These are phyloP conservation scores for Boechera retrofracta DNA, from an alignment of 345 rosid genomes.

Conservation along the genomic window DNA sequence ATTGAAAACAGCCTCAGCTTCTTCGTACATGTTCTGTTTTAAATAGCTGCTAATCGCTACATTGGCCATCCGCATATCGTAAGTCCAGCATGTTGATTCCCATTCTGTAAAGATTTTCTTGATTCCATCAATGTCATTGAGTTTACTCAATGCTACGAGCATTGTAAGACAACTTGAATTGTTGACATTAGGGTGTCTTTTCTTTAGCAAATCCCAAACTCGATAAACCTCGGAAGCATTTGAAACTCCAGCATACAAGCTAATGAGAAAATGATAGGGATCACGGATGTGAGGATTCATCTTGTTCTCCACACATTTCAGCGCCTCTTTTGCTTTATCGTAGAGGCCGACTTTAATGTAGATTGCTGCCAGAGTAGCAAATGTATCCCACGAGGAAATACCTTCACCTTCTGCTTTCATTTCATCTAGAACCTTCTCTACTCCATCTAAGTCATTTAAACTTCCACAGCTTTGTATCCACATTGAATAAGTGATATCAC, in stretches of 20 bases:
- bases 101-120: slow-evolving; percentile 60
- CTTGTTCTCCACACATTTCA: slow-evolving; percentile 59
- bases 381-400: slow-evolving; percentile 51
- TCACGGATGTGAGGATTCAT: slow-evolving; percentile 35
- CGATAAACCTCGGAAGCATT: slow-evolving; percentile 62
- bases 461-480: slow-evolving; percentile 68
- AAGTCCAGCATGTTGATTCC: slow-evolving; percentile 57
- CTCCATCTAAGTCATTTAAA: slow-evolving; percentile 54
- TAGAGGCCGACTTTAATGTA: slow-evolving; percentile 58
- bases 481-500: slow-evolving; percentile 45
- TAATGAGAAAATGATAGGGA: slow-evolving; percentile 68
- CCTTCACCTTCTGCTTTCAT: slow-evolving; percentile 42
- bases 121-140: slow-evolving; percentile 59
- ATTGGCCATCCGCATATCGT: slow-evolving; percentile 64
- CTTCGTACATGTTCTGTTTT: slow-evolving; percentile 55
- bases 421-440: slow-evolving; percentile 49
- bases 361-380: slow-evolving; percentile 60
- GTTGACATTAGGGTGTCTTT: slow-evolving; percentile 38
- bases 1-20: slow-evolving; percentile 57
- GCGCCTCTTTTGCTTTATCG: slow-evolving; percentile 68
- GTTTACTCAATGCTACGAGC: slow-evolving; percentile 61
- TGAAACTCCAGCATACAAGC: slow-evolving; percentile 55
- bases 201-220: slow-evolving; percentile 64
- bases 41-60: slow-evolving; percentile 56
- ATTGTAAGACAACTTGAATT: slow-evolving; percentile 27